Conservation (phyloP, 345 rosid species). For the Sisymbrium altissimum region DNA sequence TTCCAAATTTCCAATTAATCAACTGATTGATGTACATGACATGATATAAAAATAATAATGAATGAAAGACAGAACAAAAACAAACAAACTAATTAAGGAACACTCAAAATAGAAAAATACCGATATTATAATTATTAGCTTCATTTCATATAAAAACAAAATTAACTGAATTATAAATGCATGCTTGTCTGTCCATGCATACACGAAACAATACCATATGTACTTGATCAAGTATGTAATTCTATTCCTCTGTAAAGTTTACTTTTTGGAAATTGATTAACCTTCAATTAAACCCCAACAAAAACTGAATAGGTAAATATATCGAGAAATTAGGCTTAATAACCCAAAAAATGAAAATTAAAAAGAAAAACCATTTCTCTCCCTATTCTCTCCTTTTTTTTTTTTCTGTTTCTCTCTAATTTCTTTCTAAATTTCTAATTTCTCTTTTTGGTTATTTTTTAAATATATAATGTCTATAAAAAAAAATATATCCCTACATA, state of each 20-base stretch:
- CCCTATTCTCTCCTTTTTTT: too few species aligned
- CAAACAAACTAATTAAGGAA: not conserved
- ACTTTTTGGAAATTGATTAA: not conserved
- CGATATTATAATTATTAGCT: not conserved
- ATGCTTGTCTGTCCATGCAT: not conserved
- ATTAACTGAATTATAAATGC: not conserved
- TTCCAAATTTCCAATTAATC: conserved; percentile 6
- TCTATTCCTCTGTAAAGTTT: not conserved
- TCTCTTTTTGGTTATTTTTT: too few species aligned
- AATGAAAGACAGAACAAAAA: not conserved
- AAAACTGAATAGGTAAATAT: too few species aligned
- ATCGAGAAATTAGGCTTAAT: too few species aligned
- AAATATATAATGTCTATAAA: too few species aligned
- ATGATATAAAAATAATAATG: not conserved
- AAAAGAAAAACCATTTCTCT: too few species aligned
- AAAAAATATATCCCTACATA: too few species aligned
- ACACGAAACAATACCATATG: not conserved
- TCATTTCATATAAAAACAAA: not conserved
- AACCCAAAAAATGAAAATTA: too few species aligned
- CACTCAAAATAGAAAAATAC: not conserved
- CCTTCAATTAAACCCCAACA: too few species aligned
- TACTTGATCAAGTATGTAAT: not conserved
- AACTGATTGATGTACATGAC: conserved; percentile 10
- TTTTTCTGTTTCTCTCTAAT: too few species aligned
- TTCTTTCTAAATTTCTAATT: too few species aligned